Evolutionary conservation across 1,139 yeast species (phyloP).

Genomic region (Blastobotrys petasosporus): DNA sequence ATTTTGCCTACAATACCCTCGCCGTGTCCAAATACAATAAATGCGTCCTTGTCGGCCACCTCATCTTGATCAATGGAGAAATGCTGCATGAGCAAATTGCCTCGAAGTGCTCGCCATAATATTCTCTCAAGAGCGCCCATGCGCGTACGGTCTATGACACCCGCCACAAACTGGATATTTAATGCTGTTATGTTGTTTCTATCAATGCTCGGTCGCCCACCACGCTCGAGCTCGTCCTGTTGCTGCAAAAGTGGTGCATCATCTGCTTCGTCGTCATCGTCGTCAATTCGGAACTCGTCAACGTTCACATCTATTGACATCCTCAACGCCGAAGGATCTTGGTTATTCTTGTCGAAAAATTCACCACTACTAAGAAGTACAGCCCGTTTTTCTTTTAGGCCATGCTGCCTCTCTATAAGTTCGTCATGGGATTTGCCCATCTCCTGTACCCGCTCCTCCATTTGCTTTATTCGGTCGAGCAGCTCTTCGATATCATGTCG

Average conservation of each 20-base stretch:
- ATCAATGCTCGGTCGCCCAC: constrained; percentile 10
- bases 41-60: constrained; percentile 58
- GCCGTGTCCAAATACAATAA: constrained; percentile 88
- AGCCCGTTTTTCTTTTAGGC: constrained; percentile 56
- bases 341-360: constrained; percentile 46
- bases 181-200: constrained; percentile 11
- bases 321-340: constrained; percentile 19
- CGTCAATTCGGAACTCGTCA: constrained; percentile 1
- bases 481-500: constrained; percentile 73
- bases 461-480: constrained; percentile 55
- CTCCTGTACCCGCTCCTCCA: constrained; percentile 57
- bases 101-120: constrained; percentile 87
- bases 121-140: constrained; percentile 73
- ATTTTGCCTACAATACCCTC: constrained; percentile 62
- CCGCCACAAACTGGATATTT: constrained; percentile 63
- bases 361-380: constrained; percentile 66
- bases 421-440: constrained; percentile 52
- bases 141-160: constrained; percentile 73
- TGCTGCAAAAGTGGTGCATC: constrained; percentile 23
- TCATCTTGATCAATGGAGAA: constrained; percentile 58
- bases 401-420: constrained; percentile 49
- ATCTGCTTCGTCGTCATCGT: constrained; percentile 18
- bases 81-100: constrained; percentile 73
- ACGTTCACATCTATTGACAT: constrained; percentile 20
- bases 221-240: constrained; percentile 12